These are phyloP conservation scores for Tolypocladium ophioglossoides DNA, from an alignment of 2,329 filamentous ascomycete species.

Conservation along the genomic window DNA sequence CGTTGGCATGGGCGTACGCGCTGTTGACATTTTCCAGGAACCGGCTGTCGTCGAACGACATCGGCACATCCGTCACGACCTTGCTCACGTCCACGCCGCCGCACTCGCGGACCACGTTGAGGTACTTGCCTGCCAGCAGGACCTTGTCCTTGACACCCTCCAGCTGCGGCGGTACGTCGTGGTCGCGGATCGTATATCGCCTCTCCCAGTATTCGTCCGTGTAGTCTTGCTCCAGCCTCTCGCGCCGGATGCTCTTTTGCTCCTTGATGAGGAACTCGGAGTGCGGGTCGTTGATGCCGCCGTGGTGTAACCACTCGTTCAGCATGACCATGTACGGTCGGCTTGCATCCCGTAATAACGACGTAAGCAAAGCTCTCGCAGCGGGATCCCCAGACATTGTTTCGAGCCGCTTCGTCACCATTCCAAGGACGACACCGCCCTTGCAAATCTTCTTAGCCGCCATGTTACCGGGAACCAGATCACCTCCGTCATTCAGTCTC, in stretches of 20 bases:
- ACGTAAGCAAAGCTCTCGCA: slow-evolving; percentile 70
- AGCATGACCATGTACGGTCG: slow-evolving; percentile 96
- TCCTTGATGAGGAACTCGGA: slow-evolving; percentile 92
- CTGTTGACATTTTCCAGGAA: slow-evolving; percentile 95
- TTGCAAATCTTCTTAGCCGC: slow-evolving; percentile 88
- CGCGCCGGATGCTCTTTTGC: slow-evolving; percentile 86
- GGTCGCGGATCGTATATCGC: slow-evolving; percentile 85
- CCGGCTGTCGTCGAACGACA: slow-evolving; percentile 80
- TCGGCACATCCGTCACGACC: slow-evolving; percentile 76
- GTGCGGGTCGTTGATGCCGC: slow-evolving; percentile 88
- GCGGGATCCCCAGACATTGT: slow-evolving; percentile 90
- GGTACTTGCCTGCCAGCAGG: slow-evolving; percentile 87
- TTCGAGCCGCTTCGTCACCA: slow-evolving; percentile 76
- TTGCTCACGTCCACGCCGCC: slow-evolving; percentile 92
- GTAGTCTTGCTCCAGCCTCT: slow-evolving; percentile 88
- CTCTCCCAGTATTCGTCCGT: slow-evolving; percentile 99
- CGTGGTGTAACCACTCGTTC: slow-evolving; percentile 96
- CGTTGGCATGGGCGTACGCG: slow-evolving; percentile 91
- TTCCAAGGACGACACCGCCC: slow-evolving; percentile 84
- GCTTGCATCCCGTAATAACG: slow-evolving; percentile 76
- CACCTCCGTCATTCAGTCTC: slow-evolving; percentile 75
- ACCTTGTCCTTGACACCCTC: slow-evolving; percentile 90
- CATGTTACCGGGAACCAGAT: slow-evolving; percentile 67
- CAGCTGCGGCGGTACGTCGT: slow-evolving; percentile 84
- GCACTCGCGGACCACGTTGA: slow-evolving; percentile 95